These are phyloP conservation scores for Chaetomium sp. DNA, from an alignment of 2,329 filamentous ascomycete genomes.

Conservation along the genomic window DNA sequence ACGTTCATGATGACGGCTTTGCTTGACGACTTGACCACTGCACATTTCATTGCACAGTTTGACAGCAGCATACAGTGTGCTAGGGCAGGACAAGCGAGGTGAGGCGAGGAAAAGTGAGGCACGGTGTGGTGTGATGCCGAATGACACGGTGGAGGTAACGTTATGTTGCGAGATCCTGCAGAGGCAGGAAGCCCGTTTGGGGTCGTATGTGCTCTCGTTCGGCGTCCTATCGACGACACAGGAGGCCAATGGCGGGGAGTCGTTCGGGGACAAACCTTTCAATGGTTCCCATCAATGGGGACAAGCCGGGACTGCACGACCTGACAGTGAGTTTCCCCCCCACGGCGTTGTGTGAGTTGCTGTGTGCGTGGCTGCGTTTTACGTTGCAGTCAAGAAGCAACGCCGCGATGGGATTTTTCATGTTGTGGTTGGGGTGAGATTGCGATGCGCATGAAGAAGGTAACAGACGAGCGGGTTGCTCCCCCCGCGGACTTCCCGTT, in stretches of 20 bases:
- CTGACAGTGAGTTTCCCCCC: too few relatives aligned
- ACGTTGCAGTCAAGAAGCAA: neutral
- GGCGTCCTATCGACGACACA: neutral
- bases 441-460: conserved; percentile 9
- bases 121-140: neutral
- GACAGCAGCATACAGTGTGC: too few relatives aligned
- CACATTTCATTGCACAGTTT: too few relatives aligned
- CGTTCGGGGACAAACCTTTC: too few relatives aligned
- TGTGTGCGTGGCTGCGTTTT: neutral
- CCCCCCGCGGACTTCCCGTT: neutral
- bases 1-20: too few relatives aligned
- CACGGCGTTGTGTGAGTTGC: neutral
- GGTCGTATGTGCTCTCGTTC: neutral
- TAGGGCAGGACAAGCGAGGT: too few relatives aligned
- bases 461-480: too few relatives aligned
- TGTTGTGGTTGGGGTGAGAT: conserved; percentile 4
- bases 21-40: too few relatives aligned
- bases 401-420: neutral
- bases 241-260: neutral
- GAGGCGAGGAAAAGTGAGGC: too few relatives aligned
- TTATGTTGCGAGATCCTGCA: conserved; percentile 1
- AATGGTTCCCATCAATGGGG: too few relatives aligned
- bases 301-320: too few relatives aligned
- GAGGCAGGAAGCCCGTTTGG: neutral
- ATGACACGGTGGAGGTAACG: neutral